These are phyloP conservation scores for Xenoacremonium recifei DNA, from an alignment of 2,329 filamentous ascomycete species.

Conservation along the genomic window DNA sequence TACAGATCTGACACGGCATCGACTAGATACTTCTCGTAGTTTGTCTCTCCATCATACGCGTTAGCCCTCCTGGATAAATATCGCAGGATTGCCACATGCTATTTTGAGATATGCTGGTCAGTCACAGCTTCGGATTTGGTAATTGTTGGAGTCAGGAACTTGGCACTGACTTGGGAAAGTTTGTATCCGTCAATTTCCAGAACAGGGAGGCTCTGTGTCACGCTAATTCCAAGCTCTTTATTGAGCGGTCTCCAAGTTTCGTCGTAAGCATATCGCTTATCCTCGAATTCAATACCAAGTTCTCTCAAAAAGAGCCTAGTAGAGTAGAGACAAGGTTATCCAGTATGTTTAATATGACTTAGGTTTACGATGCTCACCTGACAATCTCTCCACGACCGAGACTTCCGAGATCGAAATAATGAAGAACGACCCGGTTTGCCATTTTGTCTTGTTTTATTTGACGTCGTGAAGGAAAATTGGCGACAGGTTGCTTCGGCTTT, in stretches of 20 bases:
- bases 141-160: not conserved
- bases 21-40: slow-evolving; percentile 34
- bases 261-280: not conserved
- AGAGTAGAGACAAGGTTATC: not conserved
- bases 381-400: not conserved
- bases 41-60: slow-evolving; percentile 35
- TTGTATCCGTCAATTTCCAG: not conserved
- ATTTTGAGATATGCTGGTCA: not conserved
- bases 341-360: not conserved
- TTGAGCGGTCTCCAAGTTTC: not conserved
- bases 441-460: too few species aligned
- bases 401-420: not conserved
- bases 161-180: not conserved
- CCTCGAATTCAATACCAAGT: not conserved
- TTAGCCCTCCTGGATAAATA: slow-evolving; percentile 34
- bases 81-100: slow-evolving; percentile 26
- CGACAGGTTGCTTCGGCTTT: too few species aligned
- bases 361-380: not conserved
- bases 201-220: not conserved
- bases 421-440: not conserved
- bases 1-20: slow-evolving; percentile 38
- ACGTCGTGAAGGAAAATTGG: too few species aligned
- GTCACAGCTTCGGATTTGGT: not conserved
- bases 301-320: not conserved
- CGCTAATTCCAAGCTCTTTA: not conserved